Percentiles rank a stretch among this genome's conserved stretches.
These are phyloP conservation scores for Eucalyptus erythrocorys DNA, from an alignment of 345 rosid genomes.

Conservation along the genomic window DNA sequence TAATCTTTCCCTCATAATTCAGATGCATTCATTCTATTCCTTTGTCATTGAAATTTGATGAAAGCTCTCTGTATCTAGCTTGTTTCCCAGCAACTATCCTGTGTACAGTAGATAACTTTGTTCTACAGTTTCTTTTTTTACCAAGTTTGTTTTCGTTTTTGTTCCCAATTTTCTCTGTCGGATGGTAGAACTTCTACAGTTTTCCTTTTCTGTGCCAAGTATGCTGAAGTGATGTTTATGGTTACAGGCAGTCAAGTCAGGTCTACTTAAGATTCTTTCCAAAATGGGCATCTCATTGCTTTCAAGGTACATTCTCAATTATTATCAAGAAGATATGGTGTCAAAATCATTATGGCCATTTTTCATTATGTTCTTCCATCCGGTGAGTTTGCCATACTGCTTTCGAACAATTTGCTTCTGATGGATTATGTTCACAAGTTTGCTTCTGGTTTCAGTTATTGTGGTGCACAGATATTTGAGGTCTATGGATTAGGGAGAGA, in stretches of 20 bases:
- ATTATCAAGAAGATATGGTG: background rate
- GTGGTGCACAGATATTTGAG: slow-evolving; percentile 99
- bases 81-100: background rate
- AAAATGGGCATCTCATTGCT: slow-evolving; percentile 99
- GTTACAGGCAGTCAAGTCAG: slow-evolving; percentile 83
- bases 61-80: background rate
- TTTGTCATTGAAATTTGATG: background rate
- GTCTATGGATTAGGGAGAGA: slow-evolving; percentile 89
- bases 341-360: background rate
- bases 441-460: slow-evolving; percentile 50
- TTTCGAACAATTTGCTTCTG: background rate
- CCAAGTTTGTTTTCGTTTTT: background rate
- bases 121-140: background rate
- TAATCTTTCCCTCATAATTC: background rate
- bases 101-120: background rate
- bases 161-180: background rate
- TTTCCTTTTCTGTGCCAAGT: background rate
- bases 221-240: slow-evolving; percentile 6
- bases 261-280: slow-evolving; percentile 91
- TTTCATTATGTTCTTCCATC: background rate
- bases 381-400: background rate
- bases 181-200: background rate
- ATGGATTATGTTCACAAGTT: slow-evolving; percentile 5
- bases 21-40: background rate
- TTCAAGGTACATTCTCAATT: slow-evolving; percentile 50